Evolutionary conservation across 306 rosid species (phyloP), one percentile per base, ranked within the genome.

Genomic region (Biancaea sappan): DNA sequence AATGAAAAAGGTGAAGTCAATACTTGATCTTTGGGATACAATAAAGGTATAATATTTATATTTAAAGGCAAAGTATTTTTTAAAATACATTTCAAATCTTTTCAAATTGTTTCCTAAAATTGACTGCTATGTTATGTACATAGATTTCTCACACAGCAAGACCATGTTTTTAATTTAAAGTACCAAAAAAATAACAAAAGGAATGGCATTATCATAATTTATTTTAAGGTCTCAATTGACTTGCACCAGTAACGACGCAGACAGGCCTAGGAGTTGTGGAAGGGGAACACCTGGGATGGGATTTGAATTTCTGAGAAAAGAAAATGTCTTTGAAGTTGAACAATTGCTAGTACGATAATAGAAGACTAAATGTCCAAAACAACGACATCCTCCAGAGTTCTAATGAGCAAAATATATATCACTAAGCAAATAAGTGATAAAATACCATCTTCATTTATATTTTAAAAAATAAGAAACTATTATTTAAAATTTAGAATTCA

Each of bases 201-300:
- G n/a, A 2, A 38, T 2, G 60, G 19, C 12, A 14, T 10, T 68
- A 25, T 22, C 24, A 69, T 6, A 31, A 24, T 38, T 46, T 32
- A 50, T 53, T 46, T 2, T 7, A 4, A 60, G 57, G 50, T 4
- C 10, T n/a, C 24, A 76, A 21, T 43, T 4, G 11, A 46, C 78
- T 81, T 83, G 91, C 98, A 52, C 98, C 98, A 25, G 98, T 94
- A 76, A 94, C 66, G 38, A 94, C 71, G 82, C 96, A 91, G 67
- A 94, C 80, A 18, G 97, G 96, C 58, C 72, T 80, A 56, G 82
- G 54, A 26, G 44, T 4, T 1, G 73, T 13, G 34, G 82, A 66
- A 44, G 86, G 81, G 25, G 81, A 40, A 71, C 81, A 86, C 60
- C 90, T 83, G 0, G 81, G 84, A 60, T 66, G 80, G 11, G 78